Conservation (phyloP, 257 asterid genomes). For the Oldenlandia corymbosa region DNA sequence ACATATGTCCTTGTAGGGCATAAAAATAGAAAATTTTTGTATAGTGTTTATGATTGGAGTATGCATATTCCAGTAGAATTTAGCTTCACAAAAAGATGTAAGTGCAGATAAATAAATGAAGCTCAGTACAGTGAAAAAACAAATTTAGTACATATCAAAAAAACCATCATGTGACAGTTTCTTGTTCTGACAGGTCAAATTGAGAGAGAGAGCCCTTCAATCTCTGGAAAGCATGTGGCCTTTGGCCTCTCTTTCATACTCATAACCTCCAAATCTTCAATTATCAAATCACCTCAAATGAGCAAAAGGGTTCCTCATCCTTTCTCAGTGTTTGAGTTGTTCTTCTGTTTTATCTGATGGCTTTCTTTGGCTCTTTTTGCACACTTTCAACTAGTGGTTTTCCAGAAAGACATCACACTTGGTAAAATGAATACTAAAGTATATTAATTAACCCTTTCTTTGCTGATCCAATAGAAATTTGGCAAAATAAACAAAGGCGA, state of each 20-base stretch:
- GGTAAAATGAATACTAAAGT: too few relatives aligned
- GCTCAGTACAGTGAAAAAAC: not conserved
- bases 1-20: constrained; percentile 25
- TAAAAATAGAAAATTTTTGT: too few relatives aligned
- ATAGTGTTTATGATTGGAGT: not conserved
- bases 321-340: constrained; percentile 1
- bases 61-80: not conserved
- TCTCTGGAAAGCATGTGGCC: constrained; percentile 21
- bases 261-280: too few relatives aligned
- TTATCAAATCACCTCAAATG: not conserved
- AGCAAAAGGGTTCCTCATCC: not conserved
- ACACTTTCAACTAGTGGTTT: not conserved
- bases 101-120: too few relatives aligned
- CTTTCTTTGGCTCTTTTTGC: not conserved
- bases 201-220: too few relatives aligned
- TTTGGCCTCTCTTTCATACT: not conserved
- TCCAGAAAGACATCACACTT: constrained; percentile 1
- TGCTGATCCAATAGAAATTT: not conserved
- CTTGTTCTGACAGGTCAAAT: constrained; percentile 21
- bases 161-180: constrained; percentile 14
- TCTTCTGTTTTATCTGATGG: constrained; percentile 5
- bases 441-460: not conserved
- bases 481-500: not conserved
- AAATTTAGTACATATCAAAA: not conserved
- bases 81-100: not conserved